These are phyloP conservation scores for Aspergillus felis DNA, from an alignment of 2,329 filamentous ascomycete genomes.

Conservation along the genomic window DNA sequence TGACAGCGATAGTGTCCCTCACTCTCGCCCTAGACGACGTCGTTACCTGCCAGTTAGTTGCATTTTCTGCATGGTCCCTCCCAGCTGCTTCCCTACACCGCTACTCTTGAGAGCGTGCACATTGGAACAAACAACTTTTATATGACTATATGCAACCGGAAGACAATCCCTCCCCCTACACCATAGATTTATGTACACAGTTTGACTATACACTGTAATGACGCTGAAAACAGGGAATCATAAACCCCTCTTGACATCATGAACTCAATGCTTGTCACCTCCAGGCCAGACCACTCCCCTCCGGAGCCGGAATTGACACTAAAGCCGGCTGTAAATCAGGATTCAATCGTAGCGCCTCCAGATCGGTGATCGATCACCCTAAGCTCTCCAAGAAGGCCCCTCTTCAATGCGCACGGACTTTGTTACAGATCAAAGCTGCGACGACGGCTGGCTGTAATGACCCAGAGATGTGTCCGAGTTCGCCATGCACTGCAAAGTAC, in stretches of 20 bases:
- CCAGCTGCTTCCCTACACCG: slow-evolving; percentile 15
- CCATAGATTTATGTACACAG: neutral
- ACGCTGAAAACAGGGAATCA: neutral
- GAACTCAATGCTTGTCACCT: neutral
- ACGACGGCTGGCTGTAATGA: neutral
- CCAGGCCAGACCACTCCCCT: neutral
- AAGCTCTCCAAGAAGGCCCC: neutral
- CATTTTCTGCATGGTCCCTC: slow-evolving; percentile 6
- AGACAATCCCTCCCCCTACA: neutral
- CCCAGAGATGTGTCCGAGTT: neutral
- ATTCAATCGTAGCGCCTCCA: neutral
- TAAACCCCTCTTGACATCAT: neutral
- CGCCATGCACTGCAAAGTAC: neutral
- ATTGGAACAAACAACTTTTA: neutral
- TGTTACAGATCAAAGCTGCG: neutral
- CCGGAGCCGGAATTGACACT: neutral
- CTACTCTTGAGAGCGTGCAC: slow-evolving; percentile 4
- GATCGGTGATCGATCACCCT: neutral
- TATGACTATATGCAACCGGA: neutral
- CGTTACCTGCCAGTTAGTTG: neutral
- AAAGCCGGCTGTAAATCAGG: neutral
- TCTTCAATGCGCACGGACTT: neutral
- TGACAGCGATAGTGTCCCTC: neutral
- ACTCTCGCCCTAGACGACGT: neutral
- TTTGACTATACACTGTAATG: neutral